Evolutionary conservation across 495 filamentous ascomycete genomes (phyloP), one percentile per base, ranked within the genome.

Genomic region (Parmelia sp.): DNA sequence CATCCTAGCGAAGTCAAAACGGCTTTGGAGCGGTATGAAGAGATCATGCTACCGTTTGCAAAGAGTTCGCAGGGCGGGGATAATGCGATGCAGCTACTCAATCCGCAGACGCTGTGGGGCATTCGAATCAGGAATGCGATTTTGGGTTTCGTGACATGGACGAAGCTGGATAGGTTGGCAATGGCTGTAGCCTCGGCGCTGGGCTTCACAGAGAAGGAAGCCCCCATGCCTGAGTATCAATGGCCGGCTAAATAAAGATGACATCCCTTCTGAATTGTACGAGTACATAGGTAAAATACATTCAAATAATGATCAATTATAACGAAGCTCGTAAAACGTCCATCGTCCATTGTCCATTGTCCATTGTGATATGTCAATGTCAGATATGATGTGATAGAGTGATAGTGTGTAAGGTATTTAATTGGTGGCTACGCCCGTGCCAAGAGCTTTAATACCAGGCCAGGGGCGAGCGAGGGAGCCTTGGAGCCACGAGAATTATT

Each of bases 101-200:
- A 63, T 63, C 70, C 70, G 53, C 66, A 72, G 60, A 68, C 66
- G 51, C 23, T 11, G 33, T 69, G 62, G 60, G 70, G 70, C 57
- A 36, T 58, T 25, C 37, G 57, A 58, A 40, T 37, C 35, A 39
- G 57, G 57, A 37, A 58, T 40, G 31, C 57, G n/a, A 25, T 58
- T 27, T 40, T 58, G 21, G 57, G 57, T 37, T 37, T 58, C 57
- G 57, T 58, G 57, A 58, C 57, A 40, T 58, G 57, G 57, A 23
- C 19, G 21, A 58, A 25, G 35, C 35, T 58, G 57, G 57, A 58
- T 40, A 58, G 31, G 31, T 21, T 58, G 57, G 31, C 19, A 21
- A 40, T 58, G 0, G 15, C 35, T 58, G 35, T 37, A n/a, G 33
- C n/a, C 35, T 25, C 57, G 23, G 31, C 33, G 35, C 17, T 58